Conservation (phyloP, 192 early-diverging fungal genomes). For the Allomyces macrogynus region DNA sequence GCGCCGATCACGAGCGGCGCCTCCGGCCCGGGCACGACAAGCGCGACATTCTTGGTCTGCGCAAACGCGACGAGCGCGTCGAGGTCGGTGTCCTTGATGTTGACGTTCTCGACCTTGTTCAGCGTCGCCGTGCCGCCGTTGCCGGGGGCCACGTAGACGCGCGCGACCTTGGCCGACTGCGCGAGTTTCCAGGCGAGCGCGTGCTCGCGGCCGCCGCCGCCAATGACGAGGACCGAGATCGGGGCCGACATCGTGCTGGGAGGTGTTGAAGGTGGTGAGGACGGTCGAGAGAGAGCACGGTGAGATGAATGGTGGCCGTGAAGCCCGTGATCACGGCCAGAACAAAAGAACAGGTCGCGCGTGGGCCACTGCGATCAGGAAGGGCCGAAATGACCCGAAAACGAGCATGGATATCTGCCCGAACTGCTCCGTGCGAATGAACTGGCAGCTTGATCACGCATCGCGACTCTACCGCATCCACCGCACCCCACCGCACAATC, state of each 20-base stretch:
- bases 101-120: conserved; percentile 64
- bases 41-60: conserved; percentile 47
- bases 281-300: no score
- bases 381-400: no score
- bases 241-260: not conserved
- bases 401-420: no score
- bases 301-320: no score
- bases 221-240: conserved; percentile 66
- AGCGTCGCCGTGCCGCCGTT: conserved; percentile 78
- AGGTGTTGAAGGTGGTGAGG: no score
- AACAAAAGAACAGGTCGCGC: no score
- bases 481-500: no score
- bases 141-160: conserved; percentile 82
- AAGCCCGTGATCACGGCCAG: no score
- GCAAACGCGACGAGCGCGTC: conserved; percentile 57
- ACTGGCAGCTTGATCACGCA: no score
- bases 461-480: no score
- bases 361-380: no score
- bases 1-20: conserved; percentile 92
- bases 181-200: conserved; percentile 82
- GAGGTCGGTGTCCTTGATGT: conserved; percentile 51
- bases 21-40: conserved; percentile 90
- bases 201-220: conserved; percentile 90
- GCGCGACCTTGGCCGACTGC: conserved; percentile 49
- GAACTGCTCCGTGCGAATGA: no score